Evolutionary conservation across 177 flowering plant species (phyloP), one percentile per base, ranked within the genome.

Genomic region (Tripterygium wilfordii): DNA sequence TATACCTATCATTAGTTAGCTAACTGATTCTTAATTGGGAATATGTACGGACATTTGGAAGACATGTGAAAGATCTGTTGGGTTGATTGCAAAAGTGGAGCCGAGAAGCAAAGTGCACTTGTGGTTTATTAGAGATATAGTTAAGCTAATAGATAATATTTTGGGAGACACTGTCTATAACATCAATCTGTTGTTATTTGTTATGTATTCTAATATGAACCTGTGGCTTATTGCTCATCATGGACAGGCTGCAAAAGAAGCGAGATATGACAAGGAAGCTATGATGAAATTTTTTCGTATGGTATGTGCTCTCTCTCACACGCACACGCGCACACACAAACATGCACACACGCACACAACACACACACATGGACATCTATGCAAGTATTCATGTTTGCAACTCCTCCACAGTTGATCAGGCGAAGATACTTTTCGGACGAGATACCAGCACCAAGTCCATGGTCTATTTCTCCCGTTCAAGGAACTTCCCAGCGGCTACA

Each of bases 201-300:
- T 40, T 15, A 14, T 20, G 8, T 19, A 37, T 49, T 16, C 10
- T 15, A 3, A n/a, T 36, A 36, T 15, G 16, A 26, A 39, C 33
- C 3, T 48, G 8, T 44, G n/a, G 8, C 14, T 49, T 30, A 8
- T 51, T 26, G 43, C 36, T 45, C 47, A 12, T 42, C 19, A 28
- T 64, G 42, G 61, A 31, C 70, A 92, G 99, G 99, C 99, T 58
- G 96, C 95, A n/a, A 89, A 77, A 63, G 96, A 87, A 72, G 83
- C 96, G 46, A 77, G 97, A 64, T 70, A 61, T 62, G 99, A 89
- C 77, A 92, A 92, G 68, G 99, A 92, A 74, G 91, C 92, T 17
- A 58, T 89, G 51, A 81, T 69, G 57, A 92, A 84, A 60, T 92
- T 92, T 67, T 92, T 92, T 41, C 84, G 69, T 10, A 61, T 68